These are phyloP conservation scores for Phytophthora chlamydospora DNA, from an alignment of 352 stramenopile genomes.

Conservation along the genomic window DNA sequence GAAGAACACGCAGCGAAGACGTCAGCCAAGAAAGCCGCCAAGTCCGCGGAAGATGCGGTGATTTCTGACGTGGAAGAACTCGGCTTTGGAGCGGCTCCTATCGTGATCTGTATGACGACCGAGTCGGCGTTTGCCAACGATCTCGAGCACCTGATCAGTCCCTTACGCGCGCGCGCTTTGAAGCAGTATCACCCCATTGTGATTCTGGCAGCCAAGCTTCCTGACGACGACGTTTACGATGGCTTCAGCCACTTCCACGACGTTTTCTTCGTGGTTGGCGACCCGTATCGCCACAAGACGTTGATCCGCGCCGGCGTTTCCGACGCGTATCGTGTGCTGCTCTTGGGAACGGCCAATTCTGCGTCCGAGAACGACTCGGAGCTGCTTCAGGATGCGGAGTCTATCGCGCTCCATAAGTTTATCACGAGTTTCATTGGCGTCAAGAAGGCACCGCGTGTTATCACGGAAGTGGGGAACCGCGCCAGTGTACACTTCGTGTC, in stretches of 20 bases:
- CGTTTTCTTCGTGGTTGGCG: constrained; percentile 76
- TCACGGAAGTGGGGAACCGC: constrained; percentile 83
- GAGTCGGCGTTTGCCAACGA: constrained; percentile 67
- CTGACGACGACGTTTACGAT: constrained; percentile 64
- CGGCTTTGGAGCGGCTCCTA: constrained; percentile 55
- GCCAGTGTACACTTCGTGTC: constrained; percentile 86
- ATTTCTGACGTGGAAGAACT: constrained; percentile 61
- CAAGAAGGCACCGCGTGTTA: constrained; percentile 60
- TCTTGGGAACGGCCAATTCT: constrained; percentile 69
- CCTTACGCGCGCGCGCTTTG: constrained; percentile 69
- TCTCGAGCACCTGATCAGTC: constrained; percentile 79
- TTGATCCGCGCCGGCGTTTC: constrained; percentile 71
- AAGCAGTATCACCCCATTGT: constrained; percentile 77
- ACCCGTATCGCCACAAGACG: constrained; percentile 61
- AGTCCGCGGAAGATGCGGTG: constrained; percentile 48
- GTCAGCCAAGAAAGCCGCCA: constrained; percentile 12
- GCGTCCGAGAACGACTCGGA: constrained; percentile 68
- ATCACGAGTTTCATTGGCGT: constrained; percentile 73
- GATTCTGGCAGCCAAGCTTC: constrained; percentile 64
- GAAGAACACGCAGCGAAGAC: constrained; percentile 21
- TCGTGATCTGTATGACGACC: constrained; percentile 76
- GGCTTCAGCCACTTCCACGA: constrained; percentile 73
- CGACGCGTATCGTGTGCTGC: constrained; percentile 69
- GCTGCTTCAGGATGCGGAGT: constrained; percentile 76
- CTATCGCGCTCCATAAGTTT: constrained; percentile 84